Base-by-base conservation (phyloP, 345 rosid genomes). In the Populus davidiana region DNA sequence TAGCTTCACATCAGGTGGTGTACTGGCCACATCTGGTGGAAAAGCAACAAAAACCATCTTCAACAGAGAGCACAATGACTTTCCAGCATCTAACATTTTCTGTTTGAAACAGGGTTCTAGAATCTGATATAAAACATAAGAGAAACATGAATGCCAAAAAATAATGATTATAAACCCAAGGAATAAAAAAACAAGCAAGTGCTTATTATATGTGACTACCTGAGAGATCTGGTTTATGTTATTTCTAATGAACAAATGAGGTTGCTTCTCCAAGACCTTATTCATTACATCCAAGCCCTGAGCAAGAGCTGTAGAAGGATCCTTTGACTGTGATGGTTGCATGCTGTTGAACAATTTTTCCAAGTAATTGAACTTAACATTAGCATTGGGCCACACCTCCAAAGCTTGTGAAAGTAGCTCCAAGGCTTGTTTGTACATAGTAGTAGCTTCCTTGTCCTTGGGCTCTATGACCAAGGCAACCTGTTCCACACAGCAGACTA, bases 261-360 rank as follows among this genome's bases (percentile, higher is more conserved):
- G 97, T 82, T 96, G 99, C 85, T 93, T 93, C 86, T 96, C 98
- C 80, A 96, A 88, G 82, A 96, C 93, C 79, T 92, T 96, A 87
- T 96, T 96, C 99, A 96, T 96, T 83, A 96, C 98, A 78, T 96
- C 99, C 89, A 96, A 92, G 74, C 98, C 99, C 83, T 96, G 99
- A 47, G 94, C 96, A 86, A 96, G 98, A 71, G 97, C 92, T 50
- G 97, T 89, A 39, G 99, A 88, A 76, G 99, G 99, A 79, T 96
- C 98, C 82, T 92, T 92, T 11, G 99, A 89, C 86, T 95, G 99
- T 70, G 98, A 90, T 77, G 98, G 97, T 72, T 93, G 99, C 76
- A 91, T 86, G 70, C 93, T 90, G 86, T 91, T 88, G 43, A 96
- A 85, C 44, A 96, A 88, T 86, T 94, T 93, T 81, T 96, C 99